Evolutionary conservation across 768 basidiomycete genomes (phyloP).

Genomic region (Paxillus ammoniavirescens): DNA sequence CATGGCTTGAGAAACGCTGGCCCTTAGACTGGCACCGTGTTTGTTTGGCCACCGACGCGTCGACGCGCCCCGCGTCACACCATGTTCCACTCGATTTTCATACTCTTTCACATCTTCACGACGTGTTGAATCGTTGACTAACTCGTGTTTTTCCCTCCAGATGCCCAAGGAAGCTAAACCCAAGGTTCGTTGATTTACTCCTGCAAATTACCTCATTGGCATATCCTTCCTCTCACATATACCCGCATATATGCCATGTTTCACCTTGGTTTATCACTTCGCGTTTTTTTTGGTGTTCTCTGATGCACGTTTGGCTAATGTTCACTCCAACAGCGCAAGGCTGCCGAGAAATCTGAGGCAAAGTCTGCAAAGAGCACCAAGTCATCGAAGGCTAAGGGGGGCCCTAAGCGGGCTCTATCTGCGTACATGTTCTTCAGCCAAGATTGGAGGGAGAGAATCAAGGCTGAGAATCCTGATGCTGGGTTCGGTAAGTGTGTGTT

Average conservation of each 20-base stretch:
- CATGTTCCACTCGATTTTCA: slow-evolving; percentile 28
- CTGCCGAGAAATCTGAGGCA: slow-evolving; percentile 65
- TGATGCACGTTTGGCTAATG: slow-evolving; percentile 13
- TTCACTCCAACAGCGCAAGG: slow-evolving; percentile 56
- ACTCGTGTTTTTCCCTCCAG: slow-evolving; percentile 38
- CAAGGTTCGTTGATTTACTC: slow-evolving; percentile 48
- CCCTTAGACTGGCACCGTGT: slow-evolving; percentile 16
- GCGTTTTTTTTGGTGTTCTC: background rate
- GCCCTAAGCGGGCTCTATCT: slow-evolving; percentile 87
- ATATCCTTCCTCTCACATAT: slow-evolving; percentile 2
- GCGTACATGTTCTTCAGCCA: slow-evolving; percentile 99
- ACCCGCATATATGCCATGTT: slow-evolving; percentile 18
- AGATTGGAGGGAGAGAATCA: slow-evolving; percentile 94
- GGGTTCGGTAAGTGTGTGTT: slow-evolving; percentile 66
- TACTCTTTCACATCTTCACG: slow-evolving; percentile 29
- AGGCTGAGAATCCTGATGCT: slow-evolving; percentile 93
- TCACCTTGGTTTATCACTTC: slow-evolving; percentile 3
- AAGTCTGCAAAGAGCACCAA: slow-evolving; percentile 58
- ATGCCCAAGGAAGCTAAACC: slow-evolving; percentile 83
- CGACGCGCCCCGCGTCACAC: slow-evolving; percentile 29
- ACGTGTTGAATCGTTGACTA: slow-evolving; percentile 41
- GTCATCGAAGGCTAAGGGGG: slow-evolving; percentile 57
- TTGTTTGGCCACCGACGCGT: slow-evolving; percentile 42
- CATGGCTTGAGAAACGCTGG: slow-evolving; percentile 11
- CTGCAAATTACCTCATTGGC: background rate